phyloP scores from a whole-genome alignment of 208 protist genomes.

The Acanthamoeba castellanii region DNA sequence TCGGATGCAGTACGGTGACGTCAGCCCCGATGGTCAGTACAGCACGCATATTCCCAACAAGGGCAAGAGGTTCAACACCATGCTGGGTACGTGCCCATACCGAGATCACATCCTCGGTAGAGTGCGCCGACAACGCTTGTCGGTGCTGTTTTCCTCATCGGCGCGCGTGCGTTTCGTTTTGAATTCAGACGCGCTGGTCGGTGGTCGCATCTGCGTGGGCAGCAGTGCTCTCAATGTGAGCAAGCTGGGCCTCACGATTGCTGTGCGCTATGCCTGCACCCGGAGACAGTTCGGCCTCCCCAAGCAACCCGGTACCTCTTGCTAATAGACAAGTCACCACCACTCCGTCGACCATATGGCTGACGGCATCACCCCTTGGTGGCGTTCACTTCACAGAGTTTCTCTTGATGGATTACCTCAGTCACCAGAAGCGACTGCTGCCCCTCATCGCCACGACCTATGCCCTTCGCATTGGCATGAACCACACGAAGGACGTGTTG shows the following conservation, averaged over 20 bases:
- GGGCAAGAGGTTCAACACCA: constrained; percentile 79
- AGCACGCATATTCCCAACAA: constrained; percentile 75
- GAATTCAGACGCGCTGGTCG: constrained; percentile 74
- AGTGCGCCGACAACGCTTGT: neutral
- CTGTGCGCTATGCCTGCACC: constrained; percentile 75
- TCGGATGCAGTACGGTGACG: neutral
- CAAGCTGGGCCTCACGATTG: constrained; percentile 79
- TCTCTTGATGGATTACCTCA: constrained; percentile 76
- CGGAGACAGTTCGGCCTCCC: constrained; percentile 78
- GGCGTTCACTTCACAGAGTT: constrained; percentile 9
- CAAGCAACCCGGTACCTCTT: constrained; percentile 3
- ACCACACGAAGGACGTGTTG: constrained; percentile 74
- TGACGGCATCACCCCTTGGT: too few species aligned
- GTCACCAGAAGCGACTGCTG: constrained; percentile 78
- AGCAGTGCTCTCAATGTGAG: constrained; percentile 68
- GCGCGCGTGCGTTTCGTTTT: too few species aligned
- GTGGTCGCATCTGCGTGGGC: constrained; percentile 77
- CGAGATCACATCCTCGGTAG: neutral
- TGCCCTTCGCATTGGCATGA: constrained; percentile 71
- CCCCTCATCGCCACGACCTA: constrained; percentile 78
- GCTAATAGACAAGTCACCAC: too few species aligned
- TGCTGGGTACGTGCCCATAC: constrained; percentile 71
- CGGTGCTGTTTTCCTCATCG: neutral
- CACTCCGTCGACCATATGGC: too few species aligned
- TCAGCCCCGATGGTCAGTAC: constrained; percentile 66